Percentiles rank a stretch among this genome's conserved stretches.
Conservation (phyloP, 2,329 filamentous ascomycete species). For the Neodidymelliopsis sp. region DNA sequence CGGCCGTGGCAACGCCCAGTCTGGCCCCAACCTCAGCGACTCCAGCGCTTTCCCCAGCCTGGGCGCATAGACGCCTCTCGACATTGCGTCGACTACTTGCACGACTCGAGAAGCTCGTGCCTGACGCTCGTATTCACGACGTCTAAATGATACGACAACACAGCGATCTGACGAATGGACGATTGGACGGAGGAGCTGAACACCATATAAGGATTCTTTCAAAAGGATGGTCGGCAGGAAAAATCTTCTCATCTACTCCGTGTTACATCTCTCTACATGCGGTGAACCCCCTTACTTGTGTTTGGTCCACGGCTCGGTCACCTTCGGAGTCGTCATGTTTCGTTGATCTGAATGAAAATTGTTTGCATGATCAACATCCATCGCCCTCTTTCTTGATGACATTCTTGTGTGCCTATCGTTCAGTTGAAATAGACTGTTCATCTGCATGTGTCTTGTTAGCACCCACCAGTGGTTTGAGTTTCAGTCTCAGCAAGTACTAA, state of each 20-base stretch:
- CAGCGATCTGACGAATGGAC: conserved; percentile 29
- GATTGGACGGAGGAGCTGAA: conserved; percentile 25
- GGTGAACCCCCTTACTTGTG: conserved; percentile 14
- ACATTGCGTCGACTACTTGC: conserved; percentile 30
- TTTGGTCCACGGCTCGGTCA: conserved; percentile 14
- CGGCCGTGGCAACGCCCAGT: conserved; percentile 52
- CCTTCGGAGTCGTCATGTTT: conserved; percentile 11
- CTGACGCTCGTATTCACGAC: conserved; percentile 20
- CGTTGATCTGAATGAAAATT: conserved; percentile 17
- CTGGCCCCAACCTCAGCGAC: conserved; percentile 59
- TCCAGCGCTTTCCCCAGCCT: conserved; percentile 62
- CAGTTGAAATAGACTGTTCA: too few species aligned
- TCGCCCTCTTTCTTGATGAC: neutral
- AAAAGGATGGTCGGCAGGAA: conserved; percentile 27
- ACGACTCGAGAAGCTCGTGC: conserved; percentile 25
- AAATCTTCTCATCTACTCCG: conserved; percentile 25
- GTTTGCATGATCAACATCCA: conserved; percentile 9
- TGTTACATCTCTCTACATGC: conserved; percentile 19
- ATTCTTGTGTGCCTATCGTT: too few species aligned
- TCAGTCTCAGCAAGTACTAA: too few species aligned
- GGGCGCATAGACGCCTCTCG: conserved; percentile 50
- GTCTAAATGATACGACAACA: conserved; percentile 21
- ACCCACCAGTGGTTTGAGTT: too few species aligned
- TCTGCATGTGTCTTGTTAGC: too few species aligned
- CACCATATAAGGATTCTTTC: conserved; percentile 33